Conservation (phyloP, 495 filamentous ascomycete species). For the Tetracladium marchalianum region DNA sequence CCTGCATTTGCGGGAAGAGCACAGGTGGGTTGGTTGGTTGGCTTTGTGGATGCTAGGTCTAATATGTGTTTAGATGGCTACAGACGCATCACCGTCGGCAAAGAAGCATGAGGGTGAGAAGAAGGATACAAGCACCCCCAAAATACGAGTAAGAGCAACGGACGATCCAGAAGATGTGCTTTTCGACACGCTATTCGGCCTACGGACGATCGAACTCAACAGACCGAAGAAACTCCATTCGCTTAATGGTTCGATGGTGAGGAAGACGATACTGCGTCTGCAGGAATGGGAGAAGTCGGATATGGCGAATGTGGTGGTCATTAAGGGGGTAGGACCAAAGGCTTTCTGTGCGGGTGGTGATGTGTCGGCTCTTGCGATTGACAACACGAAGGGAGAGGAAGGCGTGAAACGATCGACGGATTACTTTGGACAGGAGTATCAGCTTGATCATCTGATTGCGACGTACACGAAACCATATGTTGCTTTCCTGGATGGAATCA, state of each 20-base stretch:
- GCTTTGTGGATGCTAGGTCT: background rate
- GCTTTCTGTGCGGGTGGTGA: slow-evolving; percentile 94
- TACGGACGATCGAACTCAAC: slow-evolving; percentile 91
- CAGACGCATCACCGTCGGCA: background rate
- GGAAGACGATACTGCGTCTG: slow-evolving; percentile 80
- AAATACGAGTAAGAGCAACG: slow-evolving; percentile 38
- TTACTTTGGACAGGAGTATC: slow-evolving; percentile 89
- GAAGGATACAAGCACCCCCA: slow-evolving; percentile 10
- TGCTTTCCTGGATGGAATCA: slow-evolving; percentile 94
- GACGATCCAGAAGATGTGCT: slow-evolving; percentile 87
- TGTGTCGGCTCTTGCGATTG: slow-evolving; percentile 62
- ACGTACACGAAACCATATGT: slow-evolving; percentile 89
- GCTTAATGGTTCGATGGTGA: slow-evolving; percentile 84
- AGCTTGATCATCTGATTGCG: slow-evolving; percentile 89
- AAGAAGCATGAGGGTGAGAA: background rate
- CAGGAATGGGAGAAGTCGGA: slow-evolving; percentile 91
- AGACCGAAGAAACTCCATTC: slow-evolving; percentile 83
- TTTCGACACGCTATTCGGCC: slow-evolving; percentile 77
- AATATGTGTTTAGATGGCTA: slow-evolving; percentile 15
- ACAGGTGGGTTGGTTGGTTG: slow-evolving; percentile 26
- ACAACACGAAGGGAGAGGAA: slow-evolving; percentile 55
- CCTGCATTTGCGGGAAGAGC: slow-evolving; percentile 40
- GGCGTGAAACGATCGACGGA: slow-evolving; percentile 62
- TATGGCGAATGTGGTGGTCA: slow-evolving; percentile 82
- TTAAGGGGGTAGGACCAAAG: slow-evolving; percentile 75